Base-by-base conservation (phyloP, 2,329 filamentous ascomycete species). In the Amesomyces nigricolor region DNA sequence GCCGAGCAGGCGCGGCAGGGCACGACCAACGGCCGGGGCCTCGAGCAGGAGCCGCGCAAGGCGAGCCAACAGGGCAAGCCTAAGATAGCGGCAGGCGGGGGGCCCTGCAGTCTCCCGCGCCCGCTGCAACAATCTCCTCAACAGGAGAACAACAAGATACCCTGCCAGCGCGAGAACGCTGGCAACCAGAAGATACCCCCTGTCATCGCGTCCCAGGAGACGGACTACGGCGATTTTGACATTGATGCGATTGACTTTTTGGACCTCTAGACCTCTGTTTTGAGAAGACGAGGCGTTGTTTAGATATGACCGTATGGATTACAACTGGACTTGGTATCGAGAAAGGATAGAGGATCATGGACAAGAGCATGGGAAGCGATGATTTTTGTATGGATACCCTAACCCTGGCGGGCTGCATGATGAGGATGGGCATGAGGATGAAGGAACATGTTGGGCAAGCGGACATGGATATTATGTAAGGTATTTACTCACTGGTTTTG, bases 171-270 rank as follows among this genome's bases (percentile, higher is more conserved):
- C 16, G 32, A 39, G 5, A 5, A 10, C 9, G 29, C 17, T 3
- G 19, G 2, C 37, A 11, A 35, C 2, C 42, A 47, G 16, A 16
- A 5, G 30, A 38, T 17, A 37, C n/a, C 29, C 2, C 10, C 3
- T n/a, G n/a, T 10, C 30, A 32, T 19, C 11, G 39, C 49, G 1
- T 62, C 63, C 1, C 63, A 65, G 40, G 62, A 63, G 43, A 63
- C 62, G 1, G 62, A 65, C 29, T 65, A 65, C 17, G 62, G 62
- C 5, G 63, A 63, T 10, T 37, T 63, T 5, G 56, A 59, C 9
- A 39, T 63, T 9, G 56, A 59, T 11, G 48, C 40, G 29, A 43
- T 48, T 3, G 57, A 56, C 17, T 26, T 60, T 30, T 22, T 50
- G 5, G 54, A 47, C 14, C 43, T 52, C 32, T 35, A 35, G 32